Conservation (phyloP, 768 basidiomycete species). For the Rhizopogon roseolus region DNA sequence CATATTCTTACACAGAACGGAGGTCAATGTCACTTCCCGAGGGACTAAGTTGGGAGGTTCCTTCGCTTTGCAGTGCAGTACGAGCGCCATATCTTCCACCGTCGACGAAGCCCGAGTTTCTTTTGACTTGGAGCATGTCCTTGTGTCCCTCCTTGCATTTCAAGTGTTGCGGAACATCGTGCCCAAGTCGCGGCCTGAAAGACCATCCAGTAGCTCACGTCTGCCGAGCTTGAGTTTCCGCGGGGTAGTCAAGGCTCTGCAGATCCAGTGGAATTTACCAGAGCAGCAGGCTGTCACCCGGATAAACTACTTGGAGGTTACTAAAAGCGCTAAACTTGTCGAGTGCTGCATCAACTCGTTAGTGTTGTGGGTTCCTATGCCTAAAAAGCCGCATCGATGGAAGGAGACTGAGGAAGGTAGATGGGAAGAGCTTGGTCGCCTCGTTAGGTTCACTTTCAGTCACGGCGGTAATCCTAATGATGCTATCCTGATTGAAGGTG, state of each 20-base stretch:
- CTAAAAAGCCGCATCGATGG: slow-evolving; percentile 29
- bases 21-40: slow-evolving; percentile 21
- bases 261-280: slow-evolving; percentile 44
- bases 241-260: slow-evolving; percentile 37
- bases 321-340: slow-evolving; percentile 12
- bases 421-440: slow-evolving; percentile 73
- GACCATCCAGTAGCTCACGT: not conserved
- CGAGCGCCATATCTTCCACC: slow-evolving; percentile 40
- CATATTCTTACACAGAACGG: slow-evolving; percentile 33
- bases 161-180: slow-evolving; percentile 36
- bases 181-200: slow-evolving; percentile 4
- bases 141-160: slow-evolving; percentile 61
- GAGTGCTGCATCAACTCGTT: slow-evolving; percentile 36
- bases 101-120: slow-evolving; percentile 48
- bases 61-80: slow-evolving; percentile 7
- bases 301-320: slow-evolving; percentile 19
- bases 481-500: slow-evolving; percentile 50
- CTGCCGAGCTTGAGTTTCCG: slow-evolving; percentile 19
- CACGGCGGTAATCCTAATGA: slow-evolving; percentile 25
- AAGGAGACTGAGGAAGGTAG: slow-evolving; percentile 32
- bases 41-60: slow-evolving; percentile 8
- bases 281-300: slow-evolving; percentile 42
- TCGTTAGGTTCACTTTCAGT: slow-evolving; percentile 48
- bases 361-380: slow-evolving; percentile 57
- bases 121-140: slow-evolving; percentile 64